A percentile compares a stretch with the other conserved stretches of the same genome.
Evolutionary conservation across 129 eudicot species (phyloP).

Genomic region (Saposhnikovia divaricata): DNA sequence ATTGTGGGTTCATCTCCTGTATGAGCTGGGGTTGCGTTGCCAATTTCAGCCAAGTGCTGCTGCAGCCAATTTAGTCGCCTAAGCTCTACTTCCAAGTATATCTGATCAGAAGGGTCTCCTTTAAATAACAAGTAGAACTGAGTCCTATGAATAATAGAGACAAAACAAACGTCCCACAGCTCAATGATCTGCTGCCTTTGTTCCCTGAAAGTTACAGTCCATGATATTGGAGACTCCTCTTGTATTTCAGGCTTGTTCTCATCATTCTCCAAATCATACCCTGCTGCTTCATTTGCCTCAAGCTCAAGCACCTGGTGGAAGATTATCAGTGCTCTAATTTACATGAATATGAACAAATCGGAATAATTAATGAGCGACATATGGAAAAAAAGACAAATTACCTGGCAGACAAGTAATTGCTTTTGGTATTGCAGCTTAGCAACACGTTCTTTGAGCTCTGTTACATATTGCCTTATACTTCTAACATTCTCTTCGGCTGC

Average conservation of each 20-base stretch:
- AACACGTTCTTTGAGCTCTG: constrained; percentile 95
- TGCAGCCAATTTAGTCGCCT: constrained; percentile 85
- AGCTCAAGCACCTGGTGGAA: constrained; percentile 72
- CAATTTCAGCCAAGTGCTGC: constrained; percentile 74
- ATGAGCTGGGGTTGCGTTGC: constrained; percentile 80
- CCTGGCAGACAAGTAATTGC: constrained; percentile 96
- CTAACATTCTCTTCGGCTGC: constrained; percentile 98
- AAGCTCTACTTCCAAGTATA: constrained; percentile 92
- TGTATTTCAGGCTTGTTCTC: constrained; percentile 36
- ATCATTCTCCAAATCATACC: constrained; percentile 56
- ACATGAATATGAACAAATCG: background rate
- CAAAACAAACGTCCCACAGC: constrained; percentile 81
- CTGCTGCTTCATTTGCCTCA: constrained; percentile 96
- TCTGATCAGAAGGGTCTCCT: constrained; percentile 90
- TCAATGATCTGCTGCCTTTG: constrained; percentile 88
- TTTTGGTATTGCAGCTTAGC: constrained; percentile 98
- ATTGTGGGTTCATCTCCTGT: constrained; percentile 66
- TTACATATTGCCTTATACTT: constrained; percentile 79
- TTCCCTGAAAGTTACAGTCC: constrained; percentile 62
- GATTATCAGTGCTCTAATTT: background rate
- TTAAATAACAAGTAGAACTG: constrained; percentile 87
- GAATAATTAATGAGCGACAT: background rate
- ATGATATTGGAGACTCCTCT: constrained; percentile 54
- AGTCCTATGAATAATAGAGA: constrained; percentile 86
- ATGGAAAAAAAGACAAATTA: constrained; percentile 6